Evolutionary conservation across 2,329 filamentous ascomycete species (phyloP).

Genomic region (Calonectria hawksworthii): DNA sequence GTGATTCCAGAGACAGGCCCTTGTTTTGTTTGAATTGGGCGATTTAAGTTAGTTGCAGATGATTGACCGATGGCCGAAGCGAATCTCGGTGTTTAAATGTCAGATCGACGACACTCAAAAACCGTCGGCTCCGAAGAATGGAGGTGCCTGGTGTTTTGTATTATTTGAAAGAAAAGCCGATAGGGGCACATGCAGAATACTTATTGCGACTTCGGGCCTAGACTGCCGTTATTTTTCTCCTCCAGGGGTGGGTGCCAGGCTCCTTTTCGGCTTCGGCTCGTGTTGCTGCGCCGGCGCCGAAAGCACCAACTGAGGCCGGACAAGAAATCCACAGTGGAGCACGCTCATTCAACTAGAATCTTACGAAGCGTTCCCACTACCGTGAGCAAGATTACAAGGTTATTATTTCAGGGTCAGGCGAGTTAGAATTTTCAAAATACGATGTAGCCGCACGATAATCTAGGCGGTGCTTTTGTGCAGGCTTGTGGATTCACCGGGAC

Average conservation of each 20-base stretch:
- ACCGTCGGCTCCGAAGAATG: conserved; percentile 5
- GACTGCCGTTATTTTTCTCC: not conserved
- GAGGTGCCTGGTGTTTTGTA: not conserved
- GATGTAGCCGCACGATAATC: not conserved
- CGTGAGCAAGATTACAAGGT: not conserved
- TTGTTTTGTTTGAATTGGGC: no score
- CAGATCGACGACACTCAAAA: not conserved
- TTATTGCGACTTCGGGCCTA: conserved; percentile 14
- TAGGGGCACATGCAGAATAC: not conserved
- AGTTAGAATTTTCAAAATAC: not conserved
- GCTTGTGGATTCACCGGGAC: no score
- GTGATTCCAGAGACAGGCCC: not conserved
- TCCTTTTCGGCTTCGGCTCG: conserved; percentile 18
- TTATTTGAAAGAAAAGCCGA: not conserved
- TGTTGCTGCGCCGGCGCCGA: conserved; percentile 12
- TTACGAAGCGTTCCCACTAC: not conserved
- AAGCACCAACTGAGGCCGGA: not conserved
- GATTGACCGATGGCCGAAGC: conserved; percentile 7
- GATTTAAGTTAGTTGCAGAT: no score
- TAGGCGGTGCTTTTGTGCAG: not conserved
- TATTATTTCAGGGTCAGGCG: not conserved
- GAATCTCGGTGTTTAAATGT: conserved; percentile 2
- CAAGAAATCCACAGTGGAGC: conserved; percentile 16
- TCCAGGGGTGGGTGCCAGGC: conserved; percentile 2
- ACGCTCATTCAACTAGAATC: not conserved